Evolutionary conservation across 1,139 yeast species (phyloP), one percentile per base, ranked within the genome.

Genomic region (Diutina scorzettiae): DNA sequence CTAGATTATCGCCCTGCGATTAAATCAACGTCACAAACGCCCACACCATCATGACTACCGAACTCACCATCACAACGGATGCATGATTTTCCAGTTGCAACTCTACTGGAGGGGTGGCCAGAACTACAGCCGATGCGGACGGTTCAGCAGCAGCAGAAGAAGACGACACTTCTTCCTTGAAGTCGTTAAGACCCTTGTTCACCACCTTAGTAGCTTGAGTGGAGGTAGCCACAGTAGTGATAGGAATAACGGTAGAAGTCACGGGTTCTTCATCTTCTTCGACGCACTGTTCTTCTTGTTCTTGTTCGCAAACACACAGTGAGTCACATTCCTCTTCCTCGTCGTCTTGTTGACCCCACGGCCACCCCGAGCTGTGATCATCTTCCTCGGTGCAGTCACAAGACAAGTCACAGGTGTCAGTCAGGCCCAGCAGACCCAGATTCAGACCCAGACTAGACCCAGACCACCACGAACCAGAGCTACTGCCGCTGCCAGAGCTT

Each of bases 1-100:
- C 39, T 34, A 34, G 27, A 23, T 34, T 14, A 34, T 34, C 39
- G 39, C 39, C 39, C 39, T 16, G 39, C 39, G 39, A 34, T 34
- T 23, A 34, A 24, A 32, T 17, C 39, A 34, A 21, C 27, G n/a
- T 11, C 39, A 34, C 28, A 28, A 16, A 17, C 39, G 19, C 27
- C 18, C 19, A n/a, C 12, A 16, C 24, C 18, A 34, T 12, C 27
- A 34, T 16, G 19, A n/a, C 19, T 7, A 34, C 5, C 16, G 39
- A 21, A 7, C 18, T 9, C 28, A 34, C 25, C 28, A 21, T 16
- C 28, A 16, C 5, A 28, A 11, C 14, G n/a, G n/a, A 16, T 5
- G 28, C 39, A 28, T 23, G 17, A n/a, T 34, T 34, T 12, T 34
- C 39, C 4, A 7, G 17, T 23, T 34, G 39, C 21, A 21, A 21